Evolutionary conservation across 768 basidiomycete genomes (phyloP).

Genomic region (Cyathus striatus): DNA sequence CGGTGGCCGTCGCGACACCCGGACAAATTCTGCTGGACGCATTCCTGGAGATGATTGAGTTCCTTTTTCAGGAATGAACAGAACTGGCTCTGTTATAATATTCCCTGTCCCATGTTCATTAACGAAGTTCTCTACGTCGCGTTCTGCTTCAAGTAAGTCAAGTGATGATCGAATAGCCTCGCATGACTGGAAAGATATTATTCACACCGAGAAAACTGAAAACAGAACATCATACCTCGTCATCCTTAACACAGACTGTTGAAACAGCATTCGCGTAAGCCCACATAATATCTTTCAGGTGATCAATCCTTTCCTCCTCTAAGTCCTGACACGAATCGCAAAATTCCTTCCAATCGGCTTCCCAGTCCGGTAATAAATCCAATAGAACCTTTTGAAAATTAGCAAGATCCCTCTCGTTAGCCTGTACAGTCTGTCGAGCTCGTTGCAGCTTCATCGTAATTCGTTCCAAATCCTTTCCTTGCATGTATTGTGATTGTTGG

Average conservation of each 20-base stretch:
- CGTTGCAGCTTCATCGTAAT: conserved; percentile 78
- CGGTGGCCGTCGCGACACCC: conserved; percentile 22
- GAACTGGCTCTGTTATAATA: conserved; percentile 70
- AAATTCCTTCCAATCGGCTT: conserved; percentile 89
- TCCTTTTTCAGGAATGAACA: conserved; percentile 65
- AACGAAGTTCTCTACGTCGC: conserved; percentile 84
- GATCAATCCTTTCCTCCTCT: conserved; percentile 91
- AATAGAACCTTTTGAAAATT: conserved; percentile 73
- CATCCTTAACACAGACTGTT: conserved; percentile 91
- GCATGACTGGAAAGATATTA: conserved; percentile 59
- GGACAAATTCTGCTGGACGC: conserved; percentile 23
- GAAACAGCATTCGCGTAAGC: conserved; percentile 92
- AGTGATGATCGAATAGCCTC: conserved; percentile 82
- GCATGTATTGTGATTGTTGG: conserved; percentile 76
- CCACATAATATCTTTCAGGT: conserved; percentile 94
- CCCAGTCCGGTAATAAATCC: conserved; percentile 79
- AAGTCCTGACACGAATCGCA: conserved; percentile 97
- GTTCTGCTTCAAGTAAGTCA: conserved; percentile 81
- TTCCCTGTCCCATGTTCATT: conserved; percentile 84
- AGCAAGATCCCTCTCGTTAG: conserved; percentile 86
- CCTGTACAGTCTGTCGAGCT: conserved; percentile 80
- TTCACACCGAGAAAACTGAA: background rate
- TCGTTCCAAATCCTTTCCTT: conserved; percentile 87
- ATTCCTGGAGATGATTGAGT: conserved; percentile 16
- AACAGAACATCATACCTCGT: conserved; percentile 54